Percentiles rank a stretch among this genome's conserved stretches.
These are phyloP conservation scores for Aspergillus versicolor DNA, from an alignment of 2,329 filamentous ascomycete genomes.

Conservation along the genomic window DNA sequence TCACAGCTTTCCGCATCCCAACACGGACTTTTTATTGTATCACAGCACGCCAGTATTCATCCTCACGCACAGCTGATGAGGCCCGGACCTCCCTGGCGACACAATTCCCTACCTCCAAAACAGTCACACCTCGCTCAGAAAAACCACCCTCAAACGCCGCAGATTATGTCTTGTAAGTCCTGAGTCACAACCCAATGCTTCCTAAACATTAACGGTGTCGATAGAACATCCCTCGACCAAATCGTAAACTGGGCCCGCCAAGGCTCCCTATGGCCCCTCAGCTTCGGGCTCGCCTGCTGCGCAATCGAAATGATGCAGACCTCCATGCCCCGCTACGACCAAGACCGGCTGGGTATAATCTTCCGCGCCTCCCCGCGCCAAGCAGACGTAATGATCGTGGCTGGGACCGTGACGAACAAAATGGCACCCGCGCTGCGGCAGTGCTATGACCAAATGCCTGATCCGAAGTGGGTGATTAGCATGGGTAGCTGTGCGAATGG, in stretches of 20 bases:
- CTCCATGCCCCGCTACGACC: conserved; percentile 85
- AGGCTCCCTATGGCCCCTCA: conserved; percentile 88
- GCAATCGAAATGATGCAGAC: conserved; percentile 94
- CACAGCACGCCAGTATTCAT: too few relatives aligned
- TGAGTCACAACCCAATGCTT: too few relatives aligned
- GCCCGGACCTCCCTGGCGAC: too few relatives aligned
- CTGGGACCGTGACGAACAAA: conserved; percentile 91
- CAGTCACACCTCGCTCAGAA: too few relatives aligned
- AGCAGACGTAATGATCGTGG: conserved; percentile 91
- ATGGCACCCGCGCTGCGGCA: conserved; percentile 89
- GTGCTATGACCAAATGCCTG: conserved; percentile 95
- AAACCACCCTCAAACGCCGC: too few relatives aligned
- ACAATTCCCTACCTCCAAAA: too few relatives aligned
- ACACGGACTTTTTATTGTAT: accelerated
- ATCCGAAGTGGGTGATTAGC: conserved; percentile 82
- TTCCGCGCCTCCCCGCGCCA: conserved; percentile 86
- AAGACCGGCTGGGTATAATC: conserved; percentile 85
- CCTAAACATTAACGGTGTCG: too few relatives aligned
- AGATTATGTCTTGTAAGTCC: too few relatives aligned
- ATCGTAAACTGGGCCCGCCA: conserved; percentile 87
- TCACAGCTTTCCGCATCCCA: too few relatives aligned
- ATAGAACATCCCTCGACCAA: conserved; percentile 61
- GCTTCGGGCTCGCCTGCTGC: conserved; percentile 86
- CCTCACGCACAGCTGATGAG: too few relatives aligned
- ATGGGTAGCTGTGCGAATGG: conserved; percentile 87